These are phyloP conservation scores for Solanum ossicruentum DNA, from an alignment of 257 asterid genomes.

Conservation along the genomic window DNA sequence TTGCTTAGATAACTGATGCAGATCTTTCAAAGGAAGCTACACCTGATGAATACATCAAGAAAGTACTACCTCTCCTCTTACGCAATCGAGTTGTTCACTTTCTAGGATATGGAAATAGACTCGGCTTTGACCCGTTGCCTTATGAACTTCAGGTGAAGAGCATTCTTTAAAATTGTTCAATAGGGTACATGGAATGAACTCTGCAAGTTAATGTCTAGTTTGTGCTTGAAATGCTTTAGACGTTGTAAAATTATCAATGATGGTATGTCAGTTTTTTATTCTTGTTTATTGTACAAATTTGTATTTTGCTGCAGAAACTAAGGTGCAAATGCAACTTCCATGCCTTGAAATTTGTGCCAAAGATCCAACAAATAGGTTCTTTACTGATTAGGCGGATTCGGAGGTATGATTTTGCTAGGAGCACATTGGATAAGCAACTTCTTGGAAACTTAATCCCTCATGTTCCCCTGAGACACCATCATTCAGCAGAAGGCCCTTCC, in stretches of 20 bases:
- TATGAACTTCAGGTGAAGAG: conserved; percentile 56
- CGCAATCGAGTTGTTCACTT: conserved; percentile 72
- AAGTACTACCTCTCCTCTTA: conserved; percentile 48
- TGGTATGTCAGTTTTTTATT: neutral
- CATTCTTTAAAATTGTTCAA: neutral
- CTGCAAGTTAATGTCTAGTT: neutral
- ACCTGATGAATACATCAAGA: conserved; percentile 53
- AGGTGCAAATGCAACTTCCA: conserved; percentile 97
- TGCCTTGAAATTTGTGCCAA: conserved; percentile 68
- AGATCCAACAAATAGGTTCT: conserved; percentile 55
- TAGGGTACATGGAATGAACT: neutral
- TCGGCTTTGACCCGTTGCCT: conserved; percentile 77
- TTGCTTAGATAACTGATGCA: conserved; percentile 73
- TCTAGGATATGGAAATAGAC: conserved; percentile 91
- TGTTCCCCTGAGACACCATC: conserved; percentile 5
- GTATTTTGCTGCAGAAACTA: conserved; percentile 41
- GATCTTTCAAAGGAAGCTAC: conserved; percentile 85
- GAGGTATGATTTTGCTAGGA: conserved; percentile 20
- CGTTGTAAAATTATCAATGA: neutral
- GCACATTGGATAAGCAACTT: conserved; percentile 54
- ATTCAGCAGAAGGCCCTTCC: conserved; percentile 11
- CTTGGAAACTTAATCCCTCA: conserved; percentile 51
- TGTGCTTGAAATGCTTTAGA: neutral
- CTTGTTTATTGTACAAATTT: neutral
- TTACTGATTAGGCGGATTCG: conserved; percentile 56